Percentiles rank a stretch among this genome's conserved stretches.
Evolutionary conservation across 1,139 yeast genomes (phyloP).

Genomic region (Blastobotrys arbuscula): DNA sequence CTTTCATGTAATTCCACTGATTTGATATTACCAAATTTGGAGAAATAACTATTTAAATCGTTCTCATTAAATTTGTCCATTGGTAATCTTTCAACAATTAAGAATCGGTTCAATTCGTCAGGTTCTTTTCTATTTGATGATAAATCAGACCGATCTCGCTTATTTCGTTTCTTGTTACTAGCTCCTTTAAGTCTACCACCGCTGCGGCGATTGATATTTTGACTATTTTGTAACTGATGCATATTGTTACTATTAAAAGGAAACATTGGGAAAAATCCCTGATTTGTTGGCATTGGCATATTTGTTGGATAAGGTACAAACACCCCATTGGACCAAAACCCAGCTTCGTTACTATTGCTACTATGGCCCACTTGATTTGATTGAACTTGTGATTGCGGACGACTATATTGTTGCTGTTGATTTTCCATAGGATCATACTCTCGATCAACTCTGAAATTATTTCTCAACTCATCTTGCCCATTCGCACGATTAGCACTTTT

Average conservation of each 20-base stretch:
- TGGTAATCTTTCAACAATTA: constrained; percentile 43
- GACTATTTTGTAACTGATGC: constrained; percentile 11
- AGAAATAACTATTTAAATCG: constrained; percentile 35
- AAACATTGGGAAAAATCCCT: constrained; percentile 22
- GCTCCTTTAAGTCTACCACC: constrained; percentile 3
- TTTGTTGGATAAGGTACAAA: constrained; percentile 24
- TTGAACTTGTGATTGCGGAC: background rate
- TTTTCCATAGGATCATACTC: background rate
- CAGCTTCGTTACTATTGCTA: constrained; percentile 9
- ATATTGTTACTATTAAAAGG: background rate
- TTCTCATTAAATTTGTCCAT: constrained; percentile 37
- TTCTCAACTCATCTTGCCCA: constrained; percentile 20
- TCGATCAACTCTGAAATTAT: constrained; percentile 20
- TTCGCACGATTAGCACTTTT: background rate
- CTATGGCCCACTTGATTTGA: background rate
- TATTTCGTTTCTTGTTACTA: constrained; percentile 12
- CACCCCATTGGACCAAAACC: constrained; percentile 26
- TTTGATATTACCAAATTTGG: constrained; percentile 38
- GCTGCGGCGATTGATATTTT: background rate
- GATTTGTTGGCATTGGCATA: constrained; percentile 19
- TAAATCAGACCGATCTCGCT: constrained; percentile 15
- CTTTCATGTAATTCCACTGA: constrained; percentile 30
- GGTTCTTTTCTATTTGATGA: constrained; percentile 22
- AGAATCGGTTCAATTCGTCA: constrained; percentile 23
- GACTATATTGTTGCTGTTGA: constrained; percentile 6